Percentiles rank a stretch among this genome's conserved stretches.
Evolutionary conservation across 75 land plant species (phyloP).

Genomic region (Selaginella moellendorffii): DNA sequence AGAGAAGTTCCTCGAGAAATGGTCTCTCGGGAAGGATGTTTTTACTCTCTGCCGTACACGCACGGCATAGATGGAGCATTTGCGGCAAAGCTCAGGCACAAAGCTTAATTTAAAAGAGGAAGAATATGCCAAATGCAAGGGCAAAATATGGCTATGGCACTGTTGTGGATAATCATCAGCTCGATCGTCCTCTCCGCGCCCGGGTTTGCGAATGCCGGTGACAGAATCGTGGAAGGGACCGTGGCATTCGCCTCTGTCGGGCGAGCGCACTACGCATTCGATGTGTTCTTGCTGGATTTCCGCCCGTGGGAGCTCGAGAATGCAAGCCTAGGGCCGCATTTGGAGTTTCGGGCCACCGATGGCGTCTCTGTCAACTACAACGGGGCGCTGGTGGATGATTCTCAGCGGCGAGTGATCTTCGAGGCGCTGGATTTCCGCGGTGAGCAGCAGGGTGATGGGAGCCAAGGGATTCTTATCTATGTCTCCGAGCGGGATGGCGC

Average conservation of each 20-base stretch:
- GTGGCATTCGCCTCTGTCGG: slow-evolving; percentile 53
- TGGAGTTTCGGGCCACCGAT: slow-evolving; percentile 10
- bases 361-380: slow-evolving; percentile 43
- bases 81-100: no score
- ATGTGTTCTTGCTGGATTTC: slow-evolving; percentile 37
- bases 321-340: neutral
- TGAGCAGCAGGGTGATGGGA: slow-evolving; percentile 7
- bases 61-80: slow-evolving; percentile 60
- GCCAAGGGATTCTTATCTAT: slow-evolving; percentile 25
- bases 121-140: no score
- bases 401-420: neutral
- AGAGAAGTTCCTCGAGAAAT: slow-evolving; percentile 43
- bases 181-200: neutral
- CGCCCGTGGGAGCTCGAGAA: neutral
- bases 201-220: neutral
- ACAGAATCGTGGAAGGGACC: slow-evolving; percentile 11
- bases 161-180: no score
- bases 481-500: slow-evolving; percentile 61
- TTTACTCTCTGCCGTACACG: slow-evolving; percentile 42
- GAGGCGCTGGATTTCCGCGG: neutral
- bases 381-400: slow-evolving; percentile 22
- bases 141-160: no score
- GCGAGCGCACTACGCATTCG: slow-evolving; percentile 47
- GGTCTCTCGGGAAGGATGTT: slow-evolving; percentile 58
- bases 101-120: no score